These are phyloP conservation scores for Microdochium trichocladiopsis DNA, from an alignment of 2,329 filamentous ascomycete species.

Conservation along the genomic window DNA sequence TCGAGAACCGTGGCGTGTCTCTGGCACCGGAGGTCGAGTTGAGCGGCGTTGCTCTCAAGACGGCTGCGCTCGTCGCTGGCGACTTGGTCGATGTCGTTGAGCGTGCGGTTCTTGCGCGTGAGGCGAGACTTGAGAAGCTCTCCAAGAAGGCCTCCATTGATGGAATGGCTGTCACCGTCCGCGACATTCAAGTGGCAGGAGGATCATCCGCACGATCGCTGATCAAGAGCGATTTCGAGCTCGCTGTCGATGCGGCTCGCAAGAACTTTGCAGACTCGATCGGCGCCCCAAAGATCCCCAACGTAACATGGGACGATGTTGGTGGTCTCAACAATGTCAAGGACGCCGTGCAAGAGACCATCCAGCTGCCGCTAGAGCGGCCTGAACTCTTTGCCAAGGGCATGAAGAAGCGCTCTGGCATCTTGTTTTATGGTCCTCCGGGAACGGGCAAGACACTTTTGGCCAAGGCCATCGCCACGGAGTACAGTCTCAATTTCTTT, in stretches of 20 bases:
- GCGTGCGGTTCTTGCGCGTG: conserved; percentile 72
- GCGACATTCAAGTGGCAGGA: conserved; percentile 84
- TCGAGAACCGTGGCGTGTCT: conserved; percentile 68
- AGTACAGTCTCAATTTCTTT: conserved; percentile 93
- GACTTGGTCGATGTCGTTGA: conserved; percentile 94
- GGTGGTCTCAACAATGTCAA: conserved; percentile 91
- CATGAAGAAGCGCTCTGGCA: conserved; percentile 95
- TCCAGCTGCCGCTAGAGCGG: conserved; percentile 83
- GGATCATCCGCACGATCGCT: conserved; percentile 73
- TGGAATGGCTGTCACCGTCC: conserved; percentile 49
- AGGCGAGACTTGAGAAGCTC: conserved; percentile 67
- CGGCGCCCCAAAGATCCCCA: conserved; percentile 94
- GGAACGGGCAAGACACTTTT: conserved; percentile 90
- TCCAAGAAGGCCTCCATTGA: conserved; percentile 38
- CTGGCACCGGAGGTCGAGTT: conserved; percentile 80
- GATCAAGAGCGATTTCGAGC: conserved; percentile 77
- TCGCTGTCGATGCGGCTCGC: conserved; percentile 88
- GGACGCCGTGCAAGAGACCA: conserved; percentile 94
- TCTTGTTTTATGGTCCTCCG: conserved; percentile 85
- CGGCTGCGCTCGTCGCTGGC: conserved; percentile 87
- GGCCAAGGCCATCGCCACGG: conserved; percentile 87
- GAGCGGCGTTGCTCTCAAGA: conserved; percentile 82
- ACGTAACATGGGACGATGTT: conserved; percentile 94
- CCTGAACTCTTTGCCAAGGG: conserved; percentile 94
- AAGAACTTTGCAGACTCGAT: conserved; percentile 99